A percentile compares a stretch with the other conserved stretches of the same genome.
These are phyloP conservation scores for Anthracocystis walkeri DNA, from an alignment of 1,284 basidiomycete genomes.

Conservation along the genomic window DNA sequence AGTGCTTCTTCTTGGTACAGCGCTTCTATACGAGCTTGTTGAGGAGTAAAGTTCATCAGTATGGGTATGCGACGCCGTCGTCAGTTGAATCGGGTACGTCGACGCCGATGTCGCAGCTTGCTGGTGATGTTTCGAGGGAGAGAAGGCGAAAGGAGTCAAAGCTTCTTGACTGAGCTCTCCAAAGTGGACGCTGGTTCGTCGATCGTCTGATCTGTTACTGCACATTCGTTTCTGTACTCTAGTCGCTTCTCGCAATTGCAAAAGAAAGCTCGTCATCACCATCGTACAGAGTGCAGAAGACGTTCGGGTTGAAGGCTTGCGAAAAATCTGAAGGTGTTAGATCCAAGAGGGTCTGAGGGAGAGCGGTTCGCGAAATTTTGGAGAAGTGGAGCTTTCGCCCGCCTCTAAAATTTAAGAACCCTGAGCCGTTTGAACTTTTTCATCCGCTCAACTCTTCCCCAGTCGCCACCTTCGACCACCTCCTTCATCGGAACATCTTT, in stretches of 20 bases:
- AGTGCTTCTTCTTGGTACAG: slow-evolving; percentile 52
- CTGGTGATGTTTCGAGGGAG: slow-evolving; percentile 10
- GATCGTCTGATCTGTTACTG: not conserved
- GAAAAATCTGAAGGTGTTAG: not conserved
- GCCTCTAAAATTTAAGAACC: slow-evolving; percentile 12
- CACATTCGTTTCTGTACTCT: slow-evolving; percentile 6
- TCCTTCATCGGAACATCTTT: too few relatives aligned
- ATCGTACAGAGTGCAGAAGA: not conserved
- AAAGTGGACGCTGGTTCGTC: slow-evolving; percentile 27
- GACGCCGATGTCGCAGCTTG: slow-evolving; percentile 25
- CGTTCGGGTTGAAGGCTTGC: not conserved
- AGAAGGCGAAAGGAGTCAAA: slow-evolving; percentile 37
- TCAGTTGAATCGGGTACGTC: slow-evolving; percentile 17
- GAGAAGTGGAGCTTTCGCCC: slow-evolving; percentile 12
- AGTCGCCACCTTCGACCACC: not conserved
- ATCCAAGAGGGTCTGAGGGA: not conserved
- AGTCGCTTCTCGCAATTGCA: slow-evolving; percentile 6
- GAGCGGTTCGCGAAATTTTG: not conserved
- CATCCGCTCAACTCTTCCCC: not conserved
- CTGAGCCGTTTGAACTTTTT: not conserved
- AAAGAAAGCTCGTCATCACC: not conserved
- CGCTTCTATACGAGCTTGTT: slow-evolving; percentile 31
- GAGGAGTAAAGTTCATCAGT: slow-evolving; percentile 32
- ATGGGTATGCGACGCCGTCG: slow-evolving; percentile 22
- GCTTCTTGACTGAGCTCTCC: slow-evolving; percentile 29